A percentile compares a stretch with the other conserved stretches of the same genome.
Evolutionary conservation across 2,329 filamentous ascomycete species (phyloP).

Genomic region (Stemphylium vesicarium): DNA sequence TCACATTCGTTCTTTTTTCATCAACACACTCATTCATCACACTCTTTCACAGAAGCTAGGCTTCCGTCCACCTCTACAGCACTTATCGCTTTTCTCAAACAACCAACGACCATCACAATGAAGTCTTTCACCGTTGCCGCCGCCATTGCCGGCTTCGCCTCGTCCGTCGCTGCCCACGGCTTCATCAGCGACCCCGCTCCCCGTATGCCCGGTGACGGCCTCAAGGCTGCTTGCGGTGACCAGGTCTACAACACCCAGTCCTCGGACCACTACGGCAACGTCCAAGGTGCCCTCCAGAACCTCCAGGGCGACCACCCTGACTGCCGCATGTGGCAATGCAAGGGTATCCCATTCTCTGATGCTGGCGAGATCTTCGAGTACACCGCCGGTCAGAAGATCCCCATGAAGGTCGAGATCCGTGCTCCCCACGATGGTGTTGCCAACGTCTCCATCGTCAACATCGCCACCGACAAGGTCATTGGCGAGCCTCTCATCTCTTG

Average conservation of each 20-base stretch:
- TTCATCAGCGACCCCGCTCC: constrained; percentile 57
- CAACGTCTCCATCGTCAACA: constrained; percentile 66
- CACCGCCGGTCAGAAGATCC: constrained; percentile 57
- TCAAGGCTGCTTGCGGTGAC: constrained; percentile 60
- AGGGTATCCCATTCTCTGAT: constrained; percentile 64
- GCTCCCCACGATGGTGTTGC: constrained; percentile 62
- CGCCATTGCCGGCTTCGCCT: constrained; percentile 52
- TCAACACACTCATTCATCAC: constrained; percentile 36
- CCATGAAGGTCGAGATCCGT: constrained; percentile 55
- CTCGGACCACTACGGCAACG: constrained; percentile 63
- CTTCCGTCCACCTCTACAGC: constrained; percentile 36
- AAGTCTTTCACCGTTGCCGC: constrained; percentile 53
- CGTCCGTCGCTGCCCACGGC: constrained; percentile 61
- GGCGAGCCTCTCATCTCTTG: constrained; percentile 62
- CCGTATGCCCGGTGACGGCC: constrained; percentile 59
- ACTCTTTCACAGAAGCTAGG: constrained; percentile 42
- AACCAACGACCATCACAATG: constrained; percentile 44
- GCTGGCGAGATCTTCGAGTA: constrained; percentile 58
- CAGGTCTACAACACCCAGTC: constrained; percentile 62
- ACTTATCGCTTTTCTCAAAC: constrained; percentile 14
- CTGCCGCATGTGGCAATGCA: constrained; percentile 64
- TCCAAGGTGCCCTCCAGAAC: constrained; percentile 63
- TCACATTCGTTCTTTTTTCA: constrained; percentile 46
- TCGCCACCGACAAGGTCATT: constrained; percentile 59
- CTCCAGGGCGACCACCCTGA: constrained; percentile 52